phyloP scores from a whole-genome alignment of 2,329 filamentous ascomycete genomes.

The Penicillium rolfsii region DNA sequence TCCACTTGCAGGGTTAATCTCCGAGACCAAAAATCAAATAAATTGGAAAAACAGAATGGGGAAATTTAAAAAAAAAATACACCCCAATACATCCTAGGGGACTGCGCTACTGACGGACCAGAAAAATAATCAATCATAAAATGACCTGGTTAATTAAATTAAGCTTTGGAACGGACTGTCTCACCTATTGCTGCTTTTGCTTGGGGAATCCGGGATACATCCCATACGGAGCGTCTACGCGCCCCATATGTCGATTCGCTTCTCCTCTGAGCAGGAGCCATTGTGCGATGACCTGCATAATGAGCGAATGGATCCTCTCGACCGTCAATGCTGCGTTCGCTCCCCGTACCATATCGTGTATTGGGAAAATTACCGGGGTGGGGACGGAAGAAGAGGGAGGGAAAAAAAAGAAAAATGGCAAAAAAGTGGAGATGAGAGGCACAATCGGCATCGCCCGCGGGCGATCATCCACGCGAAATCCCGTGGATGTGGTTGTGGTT shows the following conservation, averaged over 20 bases:
- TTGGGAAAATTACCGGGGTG: background rate
- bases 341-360: background rate
- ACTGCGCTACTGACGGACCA: too few species aligned
- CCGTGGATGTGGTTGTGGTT: constrained; percentile 2
- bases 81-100: too few species aligned
- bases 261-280: background rate
- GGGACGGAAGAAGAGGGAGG: background rate
- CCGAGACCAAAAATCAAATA: constrained; percentile 13
- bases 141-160: constrained; percentile 24
- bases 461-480: constrained; percentile 29
- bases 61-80: background rate
- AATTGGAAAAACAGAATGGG: background rate
- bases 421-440: constrained; percentile 4
- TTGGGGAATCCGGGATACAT: background rate
- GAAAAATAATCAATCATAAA: too few species aligned
- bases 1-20: constrained; percentile 24
- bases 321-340: background rate
- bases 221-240: background rate
- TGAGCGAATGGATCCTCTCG: background rate
- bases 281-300: background rate
- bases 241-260: background rate
- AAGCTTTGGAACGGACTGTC: constrained; percentile 34
- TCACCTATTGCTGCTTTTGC: constrained; percentile 20
- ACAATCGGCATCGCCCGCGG: constrained; percentile 24
- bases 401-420: background rate